These are phyloP conservation scores for Bipolaris cookei DNA, from an alignment of 2,329 filamentous ascomycete genomes.

Conservation along the genomic window DNA sequence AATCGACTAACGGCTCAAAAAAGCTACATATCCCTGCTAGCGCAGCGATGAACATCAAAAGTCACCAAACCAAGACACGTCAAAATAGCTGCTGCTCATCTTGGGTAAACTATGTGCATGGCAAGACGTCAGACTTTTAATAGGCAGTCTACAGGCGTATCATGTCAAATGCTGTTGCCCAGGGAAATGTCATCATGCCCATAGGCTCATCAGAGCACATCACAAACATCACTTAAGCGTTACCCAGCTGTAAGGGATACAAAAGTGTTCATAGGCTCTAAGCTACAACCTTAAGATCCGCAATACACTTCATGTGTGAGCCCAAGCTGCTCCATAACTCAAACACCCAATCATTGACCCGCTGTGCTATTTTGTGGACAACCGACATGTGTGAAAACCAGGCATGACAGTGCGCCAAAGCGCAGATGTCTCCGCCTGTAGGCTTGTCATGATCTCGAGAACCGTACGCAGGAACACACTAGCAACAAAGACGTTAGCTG, in stretches of 20 bases:
- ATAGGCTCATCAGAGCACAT: not conserved
- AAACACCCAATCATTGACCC: slow-evolving; percentile 47
- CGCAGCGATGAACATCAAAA: not conserved
- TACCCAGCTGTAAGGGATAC: slow-evolving; percentile 29
- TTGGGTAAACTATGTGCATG: not conserved
- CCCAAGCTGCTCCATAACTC: slow-evolving; percentile 47
- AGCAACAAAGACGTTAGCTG: slow-evolving; percentile 31
- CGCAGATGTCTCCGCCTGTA: slow-evolving; percentile 46
- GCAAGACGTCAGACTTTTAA: not conserved
- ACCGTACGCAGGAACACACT: slow-evolving; percentile 46
- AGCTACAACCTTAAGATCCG: slow-evolving; percentile 50
- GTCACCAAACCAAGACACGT: not conserved
- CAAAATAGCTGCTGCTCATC: not conserved
- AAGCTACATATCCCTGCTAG: slow-evolving; percentile 1
- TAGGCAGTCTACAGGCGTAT: not conserved
- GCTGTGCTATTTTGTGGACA: slow-evolving; percentile 51
- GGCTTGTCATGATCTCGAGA: slow-evolving; percentile 48
- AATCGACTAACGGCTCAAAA: not conserved
- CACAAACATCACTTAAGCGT: not conserved
- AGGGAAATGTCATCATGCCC: not conserved
- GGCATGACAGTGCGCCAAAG: slow-evolving; percentile 46
- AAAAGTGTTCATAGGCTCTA: slow-evolving; percentile 48
- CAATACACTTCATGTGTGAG: slow-evolving; percentile 40
- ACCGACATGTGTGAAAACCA: slow-evolving; percentile 44
- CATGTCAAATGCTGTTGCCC: not conserved